A percentile compares a stretch with the other conserved stretches of the same genome.
phyloP scores from a whole-genome alignment of 345 rosid species.

The Eucalyptus brandiana region DNA sequence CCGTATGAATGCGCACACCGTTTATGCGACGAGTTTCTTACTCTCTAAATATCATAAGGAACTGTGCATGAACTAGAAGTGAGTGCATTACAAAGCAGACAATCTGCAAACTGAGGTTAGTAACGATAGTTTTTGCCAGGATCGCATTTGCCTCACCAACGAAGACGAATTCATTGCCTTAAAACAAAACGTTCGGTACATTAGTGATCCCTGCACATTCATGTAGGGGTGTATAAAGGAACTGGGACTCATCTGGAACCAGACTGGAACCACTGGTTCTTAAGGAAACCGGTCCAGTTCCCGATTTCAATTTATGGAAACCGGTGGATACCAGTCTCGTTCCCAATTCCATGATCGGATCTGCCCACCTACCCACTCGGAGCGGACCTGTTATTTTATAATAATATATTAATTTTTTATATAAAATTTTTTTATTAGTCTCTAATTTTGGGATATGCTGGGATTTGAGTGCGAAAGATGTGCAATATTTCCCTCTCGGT shows the following conservation, averaged over 20 bases:
- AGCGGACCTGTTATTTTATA: no score
- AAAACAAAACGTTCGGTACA: neutral
- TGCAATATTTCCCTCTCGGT: neutral
- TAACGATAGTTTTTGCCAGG: neutral
- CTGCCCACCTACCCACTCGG: accelerated
- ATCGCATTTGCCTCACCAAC: neutral
- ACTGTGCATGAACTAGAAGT: neutral
- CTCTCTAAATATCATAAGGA: neutral
- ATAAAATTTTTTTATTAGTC: no score
- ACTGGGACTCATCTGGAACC: accelerated
- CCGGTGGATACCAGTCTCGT: accelerated
- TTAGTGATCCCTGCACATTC: neutral
- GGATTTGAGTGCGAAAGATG: no score
- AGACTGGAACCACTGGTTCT: accelerated
- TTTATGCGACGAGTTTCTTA: neutral
- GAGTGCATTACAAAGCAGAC: neutral
- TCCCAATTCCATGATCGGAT: accelerated
- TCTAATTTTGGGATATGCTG: no score
- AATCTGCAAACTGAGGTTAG: neutral
- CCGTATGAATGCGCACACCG: neutral
- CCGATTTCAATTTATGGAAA: no score
- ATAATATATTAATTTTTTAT: no score
- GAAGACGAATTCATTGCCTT: neutral
- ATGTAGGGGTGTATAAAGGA: no score
- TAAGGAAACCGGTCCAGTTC: no score